Evolutionary conservation across 2,329 filamentous ascomycete species (phyloP).

Genomic region (Graphium sp.): DNA sequence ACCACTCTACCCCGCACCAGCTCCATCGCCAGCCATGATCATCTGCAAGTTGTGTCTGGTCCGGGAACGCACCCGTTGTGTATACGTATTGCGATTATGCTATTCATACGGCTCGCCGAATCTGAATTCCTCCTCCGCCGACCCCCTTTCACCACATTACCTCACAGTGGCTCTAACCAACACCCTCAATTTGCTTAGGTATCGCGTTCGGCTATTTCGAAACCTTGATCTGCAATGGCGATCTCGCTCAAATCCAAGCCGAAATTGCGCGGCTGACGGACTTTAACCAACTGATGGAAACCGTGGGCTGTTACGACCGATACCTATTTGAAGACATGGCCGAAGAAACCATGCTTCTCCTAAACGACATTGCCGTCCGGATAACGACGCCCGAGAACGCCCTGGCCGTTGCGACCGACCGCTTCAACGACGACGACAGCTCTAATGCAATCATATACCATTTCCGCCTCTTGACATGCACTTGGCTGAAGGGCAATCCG

Average conservation of each 20-base stretch:
- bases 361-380: constrained; percentile 39
- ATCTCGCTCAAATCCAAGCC: constrained; percentile 45
- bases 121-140: too few relatives aligned
- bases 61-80: too few relatives aligned
- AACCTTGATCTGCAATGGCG: constrained; percentile 52
- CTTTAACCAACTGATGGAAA: constrained; percentile 53
- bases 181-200: constrained; percentile 42
- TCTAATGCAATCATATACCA: constrained; percentile 76
- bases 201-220: constrained; percentile 92
- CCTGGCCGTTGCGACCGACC: constrained; percentile 33
- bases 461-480: constrained; percentile 62
- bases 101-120: too few relatives aligned
- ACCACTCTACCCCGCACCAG: neutral
- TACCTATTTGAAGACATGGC: constrained; percentile 71
- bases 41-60: too few relatives aligned
- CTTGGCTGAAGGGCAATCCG: constrained; percentile 64
- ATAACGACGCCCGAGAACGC: constrained; percentile 43
- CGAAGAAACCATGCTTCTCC: constrained; percentile 52
- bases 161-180: constrained; percentile 3
- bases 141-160: neutral
- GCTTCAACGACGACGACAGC: constrained; percentile 55
- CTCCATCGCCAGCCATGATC: too few relatives aligned
- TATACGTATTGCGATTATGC: too few relatives aligned
- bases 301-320: constrained; percentile 52
- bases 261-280: constrained; percentile 59